Evolutionary conservation across 805 yeast genomes (phyloP).

Genomic region (Saturnispora gosingensis): DNA sequence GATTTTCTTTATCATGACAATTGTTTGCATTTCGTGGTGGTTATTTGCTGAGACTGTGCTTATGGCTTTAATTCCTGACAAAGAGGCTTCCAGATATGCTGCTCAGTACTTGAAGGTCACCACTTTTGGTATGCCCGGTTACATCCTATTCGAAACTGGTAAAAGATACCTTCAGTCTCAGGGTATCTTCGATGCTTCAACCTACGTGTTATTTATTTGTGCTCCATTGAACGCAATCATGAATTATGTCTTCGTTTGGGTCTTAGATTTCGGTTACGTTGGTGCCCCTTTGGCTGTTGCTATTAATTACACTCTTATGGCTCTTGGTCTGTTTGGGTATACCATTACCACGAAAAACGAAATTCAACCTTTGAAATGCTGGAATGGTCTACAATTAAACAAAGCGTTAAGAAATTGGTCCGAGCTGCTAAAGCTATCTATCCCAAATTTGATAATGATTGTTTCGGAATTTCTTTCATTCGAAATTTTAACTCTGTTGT

Average conservation of each 20-base stretch:
- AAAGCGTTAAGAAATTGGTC: slow-evolving; percentile 49
- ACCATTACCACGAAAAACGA: slow-evolving; percentile 38
- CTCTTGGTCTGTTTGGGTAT: slow-evolving; percentile 41
- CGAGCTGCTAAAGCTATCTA: slow-evolving; percentile 51
- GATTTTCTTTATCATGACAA: slow-evolving; percentile 39
- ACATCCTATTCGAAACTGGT: slow-evolving; percentile 53
- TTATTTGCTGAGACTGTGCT: slow-evolving; percentile 44
- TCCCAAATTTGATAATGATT: slow-evolving; percentile 72
- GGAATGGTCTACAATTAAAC: slow-evolving; percentile 26
- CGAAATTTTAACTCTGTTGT: slow-evolving; percentile 61
- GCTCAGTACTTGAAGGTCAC: slow-evolving; percentile 47
- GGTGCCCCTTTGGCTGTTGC: slow-evolving; percentile 76
- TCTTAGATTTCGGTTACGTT: slow-evolving; percentile 51
- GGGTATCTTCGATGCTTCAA: slow-evolving; percentile 73
- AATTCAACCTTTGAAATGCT: slow-evolving; percentile 26
- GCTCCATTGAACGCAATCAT: slow-evolving; percentile 66
- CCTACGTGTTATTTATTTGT: slow-evolving; percentile 57
- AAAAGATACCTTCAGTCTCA: slow-evolving; percentile 70
- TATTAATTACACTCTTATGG: slow-evolving; percentile 65
- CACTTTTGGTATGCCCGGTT: slow-evolving; percentile 64
- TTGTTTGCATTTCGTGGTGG: slow-evolving; percentile 56
- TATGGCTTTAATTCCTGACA: slow-evolving; percentile 33
- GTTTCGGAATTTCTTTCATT: slow-evolving; percentile 74
- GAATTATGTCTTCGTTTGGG: slow-evolving; percentile 68
- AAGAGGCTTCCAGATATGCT: slow-evolving; percentile 42